phyloP scores from a whole-genome alignment of 106 monocot genomes.

The Dioscorea dumetorum region DNA sequence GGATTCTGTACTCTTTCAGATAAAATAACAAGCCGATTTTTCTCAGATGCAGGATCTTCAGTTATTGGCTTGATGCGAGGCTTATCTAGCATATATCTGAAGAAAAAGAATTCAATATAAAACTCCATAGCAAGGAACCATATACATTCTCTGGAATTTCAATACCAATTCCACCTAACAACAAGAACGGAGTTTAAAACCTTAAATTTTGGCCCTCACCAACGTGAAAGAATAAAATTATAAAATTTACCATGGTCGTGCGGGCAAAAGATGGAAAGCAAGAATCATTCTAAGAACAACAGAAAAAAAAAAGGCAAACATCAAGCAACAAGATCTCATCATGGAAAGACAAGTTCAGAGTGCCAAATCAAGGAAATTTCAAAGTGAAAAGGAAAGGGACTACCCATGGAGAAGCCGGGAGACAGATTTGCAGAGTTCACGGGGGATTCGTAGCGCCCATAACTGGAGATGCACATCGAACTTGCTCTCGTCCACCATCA shows the following conservation, averaged over 20 bases:
- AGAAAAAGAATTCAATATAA: slow-evolving; percentile 1
- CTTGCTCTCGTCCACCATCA: slow-evolving; percentile 47
- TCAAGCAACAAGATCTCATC: not conserved
- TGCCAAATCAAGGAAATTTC: not conserved
- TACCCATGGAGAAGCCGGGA: slow-evolving; percentile 69
- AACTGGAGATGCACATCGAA: slow-evolving; percentile 66
- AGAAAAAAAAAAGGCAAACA: not conserved
- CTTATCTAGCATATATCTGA: slow-evolving; percentile 70
- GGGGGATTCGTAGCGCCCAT: slow-evolving; percentile 69
- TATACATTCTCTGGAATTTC: too few relatives aligned
- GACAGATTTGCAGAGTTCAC: slow-evolving; percentile 53
- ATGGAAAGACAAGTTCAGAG: not conserved
- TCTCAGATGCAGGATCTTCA: slow-evolving; percentile 57
- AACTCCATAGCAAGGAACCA: not conserved
- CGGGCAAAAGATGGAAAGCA: not conserved
- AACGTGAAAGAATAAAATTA: not conserved
- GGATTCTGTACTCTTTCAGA: slow-evolving; percentile 70
- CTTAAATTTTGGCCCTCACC: too few relatives aligned
- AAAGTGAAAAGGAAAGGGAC: too few relatives aligned
- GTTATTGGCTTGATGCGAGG: slow-evolving; percentile 74
- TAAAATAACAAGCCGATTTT: slow-evolving; percentile 65
- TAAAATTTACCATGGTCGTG: not conserved
- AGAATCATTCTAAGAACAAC: not conserved
- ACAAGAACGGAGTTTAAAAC: not conserved
- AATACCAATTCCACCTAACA: not conserved